Evolutionary conservation across 345 rosid genomes (phyloP).

Genomic region (Gossypium raimondii): DNA sequence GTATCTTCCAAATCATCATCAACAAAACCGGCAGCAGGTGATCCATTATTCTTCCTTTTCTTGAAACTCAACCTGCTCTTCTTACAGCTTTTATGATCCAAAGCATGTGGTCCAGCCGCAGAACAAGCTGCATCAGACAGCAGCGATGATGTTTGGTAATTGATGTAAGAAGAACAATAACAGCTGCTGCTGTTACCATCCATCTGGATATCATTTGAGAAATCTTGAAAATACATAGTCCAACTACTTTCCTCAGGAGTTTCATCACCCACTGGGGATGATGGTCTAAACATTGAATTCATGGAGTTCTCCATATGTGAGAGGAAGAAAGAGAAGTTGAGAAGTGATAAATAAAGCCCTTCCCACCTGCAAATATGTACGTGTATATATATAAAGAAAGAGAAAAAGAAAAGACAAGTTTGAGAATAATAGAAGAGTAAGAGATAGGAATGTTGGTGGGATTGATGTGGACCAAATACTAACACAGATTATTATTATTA

Average conservation of each 20-base stretch:
- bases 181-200: background rate
- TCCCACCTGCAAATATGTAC: slow-evolving; percentile 2
- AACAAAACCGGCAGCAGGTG: background rate
- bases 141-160: slow-evolving; percentile 18
- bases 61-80: slow-evolving; percentile 23
- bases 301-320: slow-evolving; percentile 17
- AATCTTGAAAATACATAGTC: slow-evolving; percentile 59
- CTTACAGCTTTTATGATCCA: slow-evolving; percentile 4
- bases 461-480: slow-evolving; percentile 12
- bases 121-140: slow-evolving; percentile 45
- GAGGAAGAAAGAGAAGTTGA: background rate
- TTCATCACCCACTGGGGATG: background rate
- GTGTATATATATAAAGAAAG: slow-evolving; percentile 14
- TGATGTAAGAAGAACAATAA: slow-evolving; percentile 18
- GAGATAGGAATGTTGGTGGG: slow-evolving; percentile 12
- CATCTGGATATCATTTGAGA: slow-evolving; percentile 16
- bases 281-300: slow-evolving; percentile 19
- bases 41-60: slow-evolving; percentile 31
- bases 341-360: background rate
- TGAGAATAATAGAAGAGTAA: background rate
- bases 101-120: slow-evolving; percentile 15
- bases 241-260: slow-evolving; percentile 49
- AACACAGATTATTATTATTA: too few species aligned
- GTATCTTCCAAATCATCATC: slow-evolving; percentile 60
- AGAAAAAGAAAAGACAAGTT: background rate